These are phyloP conservation scores for Coemansia sp. DNA, from an alignment of 192 early-diverging fungal species.

Conservation along the genomic window DNA sequence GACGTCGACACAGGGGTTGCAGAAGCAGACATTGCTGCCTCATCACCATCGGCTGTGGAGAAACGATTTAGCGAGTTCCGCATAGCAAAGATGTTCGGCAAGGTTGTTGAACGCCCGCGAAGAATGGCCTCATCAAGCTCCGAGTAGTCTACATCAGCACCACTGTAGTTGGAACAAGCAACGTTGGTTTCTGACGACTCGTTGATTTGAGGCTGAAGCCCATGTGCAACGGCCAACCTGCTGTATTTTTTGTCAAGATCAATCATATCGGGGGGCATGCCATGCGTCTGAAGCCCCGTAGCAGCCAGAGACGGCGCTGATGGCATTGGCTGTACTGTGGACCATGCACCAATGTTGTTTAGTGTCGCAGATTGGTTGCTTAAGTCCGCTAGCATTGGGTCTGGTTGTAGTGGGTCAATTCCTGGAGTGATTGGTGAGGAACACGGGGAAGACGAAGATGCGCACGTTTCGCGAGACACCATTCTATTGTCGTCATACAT, in stretches of 20 bases:
- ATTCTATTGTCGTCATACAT: slow-evolving; percentile 35
- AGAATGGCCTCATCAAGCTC: slow-evolving; percentile 54
- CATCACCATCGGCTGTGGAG: slow-evolving; percentile 12
- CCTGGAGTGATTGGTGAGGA: slow-evolving; percentile 43
- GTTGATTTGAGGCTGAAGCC: background rate
- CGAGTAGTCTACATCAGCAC: slow-evolving; percentile 35
- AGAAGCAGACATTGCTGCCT: slow-evolving; percentile 12
- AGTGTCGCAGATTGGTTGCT: slow-evolving; percentile 31
- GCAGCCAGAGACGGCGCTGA: slow-evolving; percentile 10
- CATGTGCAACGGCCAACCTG: slow-evolving; percentile 22
- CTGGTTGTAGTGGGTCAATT: slow-evolving; percentile 21
- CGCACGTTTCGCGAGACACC: slow-evolving; percentile 30
- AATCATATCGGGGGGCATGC: slow-evolving; percentile 13
- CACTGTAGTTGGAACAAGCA: background rate
- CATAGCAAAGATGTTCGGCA: slow-evolving; percentile 43
- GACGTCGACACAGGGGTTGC: slow-evolving; percentile 35
- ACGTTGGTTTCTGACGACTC: background rate
- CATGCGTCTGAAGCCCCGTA: background rate
- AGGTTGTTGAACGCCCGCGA: slow-evolving; percentile 47
- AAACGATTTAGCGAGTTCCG: slow-evolving; percentile 36
- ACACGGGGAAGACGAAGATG: slow-evolving; percentile 29
- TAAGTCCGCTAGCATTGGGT: slow-evolving; percentile 28
- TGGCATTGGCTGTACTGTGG: slow-evolving; percentile 31
- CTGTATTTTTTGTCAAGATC: slow-evolving; percentile 31
- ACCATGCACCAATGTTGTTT: slow-evolving; percentile 48